Base-by-base conservation (phyloP, 2,329 filamentous ascomycete genomes). In the Bipolaris bicolor region DNA sequence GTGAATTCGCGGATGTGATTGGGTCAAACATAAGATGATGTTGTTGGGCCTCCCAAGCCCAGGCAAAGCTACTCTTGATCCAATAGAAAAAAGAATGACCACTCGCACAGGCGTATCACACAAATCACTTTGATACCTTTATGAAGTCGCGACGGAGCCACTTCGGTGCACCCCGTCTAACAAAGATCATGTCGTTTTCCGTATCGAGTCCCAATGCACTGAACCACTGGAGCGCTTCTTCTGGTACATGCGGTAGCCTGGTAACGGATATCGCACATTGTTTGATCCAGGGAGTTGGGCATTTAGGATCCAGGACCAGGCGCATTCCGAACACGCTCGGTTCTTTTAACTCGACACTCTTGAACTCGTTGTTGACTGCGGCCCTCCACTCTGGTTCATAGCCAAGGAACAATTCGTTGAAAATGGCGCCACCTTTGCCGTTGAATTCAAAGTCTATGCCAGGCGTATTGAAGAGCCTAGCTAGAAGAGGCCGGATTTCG, bases 111-210 rank as follows among this genome's bases (percentile, higher is more conserved):
- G 26, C 22, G 13, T 11, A 18, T 34, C n/a, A 48, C 36, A 15
- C 15, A 7, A 7, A 31, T 54, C 36, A 58, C 39, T 58, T 58
- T 22, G 49, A 49, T 22, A 16, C 31, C 45, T 29, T 54, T n/a
- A 49, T 55, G 16, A 58, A 58, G n/a, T 58, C 55, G 9, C 55
- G 50, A 18, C 55, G 45, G 13, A 58, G 45, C 55, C 55, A 58
- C 46, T 49, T 58, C 15, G 55, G 55, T 20, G 57, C 49, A 43
- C 53, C 49, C 41, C 46, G 45, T 20, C 57, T 48, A 11, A 60
- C 54, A 15, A 60, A 60, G n/a, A 60, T 60, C 57, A 60, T 60
- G 29, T 60, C 54, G 9, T 56, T 52, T 37, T 60, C 53, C n/a
- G 49, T 46, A 24, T 57, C 54, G 7, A 60, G 41, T 9, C 57